Evolutionary conservation across 2,329 filamentous ascomycete species (phyloP), one percentile per base, ranked within the genome.

Genomic region (Aspergillus arachidicola): DNA sequence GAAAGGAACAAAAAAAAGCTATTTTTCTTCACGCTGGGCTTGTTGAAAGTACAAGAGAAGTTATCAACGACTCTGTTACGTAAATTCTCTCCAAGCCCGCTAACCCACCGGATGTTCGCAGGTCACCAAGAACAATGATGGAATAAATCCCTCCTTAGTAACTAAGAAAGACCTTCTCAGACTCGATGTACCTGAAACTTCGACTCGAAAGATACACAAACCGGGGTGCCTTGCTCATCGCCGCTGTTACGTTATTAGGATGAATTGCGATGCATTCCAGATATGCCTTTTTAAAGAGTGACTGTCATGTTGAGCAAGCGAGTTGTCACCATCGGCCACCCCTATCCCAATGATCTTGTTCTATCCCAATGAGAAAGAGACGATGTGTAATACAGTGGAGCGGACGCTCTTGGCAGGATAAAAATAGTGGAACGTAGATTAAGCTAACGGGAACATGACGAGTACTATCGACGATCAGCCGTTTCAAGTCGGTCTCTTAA

Each of bases 401-500:
- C 10, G 11, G 5, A 21, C 28, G 30, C 3, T 36, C 50, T 54
- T 54, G 50, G 50, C 50, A 54, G 16, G 50, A 54, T 54, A 54
- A 54, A 54, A 54, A 54, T 54, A 54, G 50, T 54, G 26, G 28
- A 54, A 23, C 32, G 6, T 34, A 54, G 50, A 54, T 54, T 34
- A 54, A 54, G 50, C 50, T 54, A 54, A 54, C 9, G 16, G 19
- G 19, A n/a, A 12, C 50, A 54, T 54, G 50, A 54, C 50, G 50
- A 54, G 32, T 54, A 2, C 30, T 23, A 12, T 23, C 9, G 50
- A 51, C 59, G 64, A 64, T 66, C 53, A 62, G 62, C 50, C 10
- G 50, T 36, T 53, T 53, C 50, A 53, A 21, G 7, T 34, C 26
- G 14, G 21, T 34, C 7, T 32, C n/a, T 53, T 6, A 4, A 3